Base-by-base conservation (phyloP, 2,329 filamentous ascomycete species). In the Pseudocercospora vitis region DNA sequence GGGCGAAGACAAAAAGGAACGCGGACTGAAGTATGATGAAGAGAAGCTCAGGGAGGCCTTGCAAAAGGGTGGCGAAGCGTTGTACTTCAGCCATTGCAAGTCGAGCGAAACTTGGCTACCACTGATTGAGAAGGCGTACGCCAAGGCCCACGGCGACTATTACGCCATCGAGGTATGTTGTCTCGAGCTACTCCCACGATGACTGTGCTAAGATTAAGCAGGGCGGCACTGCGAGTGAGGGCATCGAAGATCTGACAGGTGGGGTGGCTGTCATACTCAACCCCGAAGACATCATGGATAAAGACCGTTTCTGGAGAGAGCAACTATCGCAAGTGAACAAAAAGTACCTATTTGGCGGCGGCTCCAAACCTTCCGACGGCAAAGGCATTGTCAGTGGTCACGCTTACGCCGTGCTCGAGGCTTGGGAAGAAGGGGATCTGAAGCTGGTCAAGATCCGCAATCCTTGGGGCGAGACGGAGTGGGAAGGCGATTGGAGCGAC, bases 71-170 rank as follows among this genome's bases (percentile, higher is more conserved):
- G 90, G 87, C 4, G 82, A 87, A 60, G 86, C 89, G 0, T 74
- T 94, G 2, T 90, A 88, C 71, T 92, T 92, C 71, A 87, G 85
- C 2, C 85, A 87, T 65, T 89, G 86, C 71, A 87, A 68, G 73
- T 82, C 85, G 28, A 89, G 90, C 65, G 88, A 92, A 69, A 92
- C 88, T 0, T 94, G 89, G 89, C 77, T 92, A 4, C 87, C 88
- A 0, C 73, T 94, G 19, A 75, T 91, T 1, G 88, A 92, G 65
- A 92, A 92, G 70, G 89, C 89, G 1, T 92, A 88, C 66, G 89
- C 89, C 16, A 94, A 94, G 70, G 87, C 87, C 0, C 89, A 94
- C 63, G 88, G 88, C 2, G 88, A 94, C 65, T 95, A 87, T 62
- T 81, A 79, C 14, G 80, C 86, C 1, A 88, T 95, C 28, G 81